Conservation (phyloP, 1,284 basidiomycete genomes). For the Ustilago bromivora region DNA sequence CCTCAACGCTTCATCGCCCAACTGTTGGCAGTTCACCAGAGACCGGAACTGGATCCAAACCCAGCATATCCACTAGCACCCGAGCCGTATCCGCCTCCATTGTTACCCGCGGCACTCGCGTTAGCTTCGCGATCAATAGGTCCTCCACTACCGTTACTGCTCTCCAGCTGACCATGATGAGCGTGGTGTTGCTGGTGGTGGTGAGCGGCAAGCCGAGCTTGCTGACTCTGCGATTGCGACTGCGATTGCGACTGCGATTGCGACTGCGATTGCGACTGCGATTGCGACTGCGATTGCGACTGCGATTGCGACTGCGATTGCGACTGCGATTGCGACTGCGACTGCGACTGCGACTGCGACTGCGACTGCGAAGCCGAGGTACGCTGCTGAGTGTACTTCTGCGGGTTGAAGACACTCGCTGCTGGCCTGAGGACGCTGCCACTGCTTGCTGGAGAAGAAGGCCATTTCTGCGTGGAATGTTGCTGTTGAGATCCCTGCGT, state of each 20-base stretch:
- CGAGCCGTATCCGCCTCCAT: slow-evolving; percentile 14
- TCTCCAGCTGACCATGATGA: slow-evolving; percentile 6
- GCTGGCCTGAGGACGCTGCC: slow-evolving; percentile 36
- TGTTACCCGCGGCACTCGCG: background rate
- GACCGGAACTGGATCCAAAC: slow-evolving; percentile 24
- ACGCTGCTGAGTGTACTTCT: slow-evolving; percentile 23
- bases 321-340: slow-evolving; percentile 27
- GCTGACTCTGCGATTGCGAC: slow-evolving; percentile 24
- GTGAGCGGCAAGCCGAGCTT: slow-evolving; percentile 11
- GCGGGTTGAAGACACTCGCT: slow-evolving; percentile 41
- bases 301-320: slow-evolving; percentile 29
- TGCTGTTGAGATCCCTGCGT: slow-evolving; percentile 14
- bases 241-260: slow-evolving; percentile 29
- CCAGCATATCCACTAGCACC: slow-evolving; percentile 18
- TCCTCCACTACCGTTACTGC: slow-evolving; percentile 20
- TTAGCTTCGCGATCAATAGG: slow-evolving; percentile 36
- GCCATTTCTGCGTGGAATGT: slow-evolving; percentile 21
- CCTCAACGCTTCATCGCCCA: background rate
- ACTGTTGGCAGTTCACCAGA: slow-evolving; percentile 15
- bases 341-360: slow-evolving; percentile 24
- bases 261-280: slow-evolving; percentile 26
- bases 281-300: slow-evolving; percentile 25
- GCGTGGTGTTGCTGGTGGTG: slow-evolving; percentile 28
- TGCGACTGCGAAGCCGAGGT: slow-evolving; percentile 24
- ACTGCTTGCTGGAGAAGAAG: slow-evolving; percentile 9